Evolutionary conservation across 2,329 filamentous ascomycete species (phyloP).

Genomic region (Fusarium burgessii): DNA sequence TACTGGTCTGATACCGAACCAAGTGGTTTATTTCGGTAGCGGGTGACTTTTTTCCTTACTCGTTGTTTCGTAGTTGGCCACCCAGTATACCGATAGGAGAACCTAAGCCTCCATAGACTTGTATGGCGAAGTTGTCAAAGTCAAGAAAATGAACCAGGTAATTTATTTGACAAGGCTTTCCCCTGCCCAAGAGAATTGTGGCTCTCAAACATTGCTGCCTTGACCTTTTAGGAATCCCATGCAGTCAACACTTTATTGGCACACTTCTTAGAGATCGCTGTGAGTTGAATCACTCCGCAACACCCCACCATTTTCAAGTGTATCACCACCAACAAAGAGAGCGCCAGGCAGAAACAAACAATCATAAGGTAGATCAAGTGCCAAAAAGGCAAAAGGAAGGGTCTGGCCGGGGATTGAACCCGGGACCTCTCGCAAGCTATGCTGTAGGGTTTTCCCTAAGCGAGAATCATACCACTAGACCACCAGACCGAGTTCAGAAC

Average conservation of each 20-base stretch:
- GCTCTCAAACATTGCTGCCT: not conserved
- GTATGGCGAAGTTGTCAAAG: too few relatives aligned
- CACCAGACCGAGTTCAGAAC: slow-evolving; percentile 56
- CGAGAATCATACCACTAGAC: slow-evolving; percentile 79
- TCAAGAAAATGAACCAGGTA: not conserved
- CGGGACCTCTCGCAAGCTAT: slow-evolving; percentile 59
- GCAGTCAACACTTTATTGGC: not conserved
- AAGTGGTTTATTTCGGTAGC: too few relatives aligned
- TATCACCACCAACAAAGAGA: too few relatives aligned
- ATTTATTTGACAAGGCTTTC: not conserved
- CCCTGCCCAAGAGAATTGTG: not conserved
- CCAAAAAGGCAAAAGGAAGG: slow-evolving; percentile 41
- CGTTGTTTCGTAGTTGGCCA: not conserved
- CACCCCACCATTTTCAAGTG: too few relatives aligned
- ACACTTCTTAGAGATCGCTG: not conserved
- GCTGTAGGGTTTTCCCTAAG: slow-evolving; percentile 67
- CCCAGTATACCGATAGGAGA: not conserved
- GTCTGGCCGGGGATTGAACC: slow-evolving; percentile 61
- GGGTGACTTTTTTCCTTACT: not conserved
- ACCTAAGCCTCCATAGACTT: not conserved
- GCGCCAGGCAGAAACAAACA: not conserved
- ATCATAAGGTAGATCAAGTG: fast-evolving
- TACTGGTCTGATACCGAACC: not conserved
- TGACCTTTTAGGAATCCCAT: not conserved
- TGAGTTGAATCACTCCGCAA: not conserved